These are phyloP conservation scores for Xylaria multiplex DNA, from an alignment of 2,329 filamentous ascomycete genomes.

Conservation along the genomic window DNA sequence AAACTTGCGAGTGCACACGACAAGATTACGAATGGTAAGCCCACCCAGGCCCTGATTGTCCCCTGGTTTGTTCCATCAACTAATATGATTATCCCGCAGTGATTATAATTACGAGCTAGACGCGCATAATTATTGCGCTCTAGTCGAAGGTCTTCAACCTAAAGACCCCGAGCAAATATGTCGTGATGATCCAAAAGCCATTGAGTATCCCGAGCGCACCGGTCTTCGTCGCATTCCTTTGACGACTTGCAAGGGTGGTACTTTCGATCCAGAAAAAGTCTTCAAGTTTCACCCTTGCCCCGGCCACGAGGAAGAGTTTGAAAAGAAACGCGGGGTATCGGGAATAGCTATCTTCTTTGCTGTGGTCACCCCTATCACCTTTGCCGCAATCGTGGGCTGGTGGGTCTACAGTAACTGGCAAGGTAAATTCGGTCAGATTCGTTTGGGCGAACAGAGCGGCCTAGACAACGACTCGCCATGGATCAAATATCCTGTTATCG, in stretches of 20 bases:
- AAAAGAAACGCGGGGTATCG: slow-evolving; percentile 74
- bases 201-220: slow-evolving; percentile 84
- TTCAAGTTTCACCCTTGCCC: slow-evolving; percentile 72
- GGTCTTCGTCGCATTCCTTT: slow-evolving; percentile 91
- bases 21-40: slow-evolving; percentile 92
- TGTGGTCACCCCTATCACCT: slow-evolving; percentile 76
- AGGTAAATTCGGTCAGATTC: slow-evolving; percentile 90
- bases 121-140: slow-evolving; percentile 77
- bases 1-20: slow-evolving; percentile 84
- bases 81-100: slow-evolving; percentile 57
- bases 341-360: slow-evolving; percentile 86
- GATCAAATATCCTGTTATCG: slow-evolving; percentile 84
- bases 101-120: slow-evolving; percentile 93
- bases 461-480: slow-evolving; percentile 78
- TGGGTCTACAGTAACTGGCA: slow-evolving; percentile 88
- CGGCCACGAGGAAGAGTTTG: slow-evolving; percentile 83
- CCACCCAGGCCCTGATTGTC: neutral
- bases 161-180: slow-evolving; percentile 62
- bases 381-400: slow-evolving; percentile 80
- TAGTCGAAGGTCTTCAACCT: slow-evolving; percentile 78
- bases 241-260: slow-evolving; percentile 83
- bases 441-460: slow-evolving; percentile 77
- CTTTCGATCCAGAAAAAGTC: slow-evolving; percentile 74
- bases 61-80: slow-evolving; percentile 33
- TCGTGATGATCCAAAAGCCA: slow-evolving; percentile 69